These are phyloP conservation scores for Ceratocystis cacaofunesta DNA, from an alignment of 2,329 filamentous ascomycete genomes.

Conservation along the genomic window DNA sequence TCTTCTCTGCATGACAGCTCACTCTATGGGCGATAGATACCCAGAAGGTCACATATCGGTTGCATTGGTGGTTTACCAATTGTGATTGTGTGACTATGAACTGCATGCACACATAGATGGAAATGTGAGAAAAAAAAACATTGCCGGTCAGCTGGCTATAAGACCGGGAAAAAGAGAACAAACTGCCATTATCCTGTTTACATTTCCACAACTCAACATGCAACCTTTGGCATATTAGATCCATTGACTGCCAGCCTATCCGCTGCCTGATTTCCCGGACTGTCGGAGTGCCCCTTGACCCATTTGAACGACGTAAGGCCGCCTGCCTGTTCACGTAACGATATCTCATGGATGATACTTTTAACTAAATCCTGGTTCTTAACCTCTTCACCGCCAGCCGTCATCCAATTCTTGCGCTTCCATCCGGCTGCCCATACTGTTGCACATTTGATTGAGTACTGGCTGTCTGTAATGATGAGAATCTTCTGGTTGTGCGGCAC, in stretches of 20 bases:
- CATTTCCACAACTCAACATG: not conserved
- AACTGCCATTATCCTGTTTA: not conserved
- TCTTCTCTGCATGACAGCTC: too few species aligned
- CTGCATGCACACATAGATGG: not conserved
- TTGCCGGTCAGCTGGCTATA: not conserved
- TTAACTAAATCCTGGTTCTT: constrained; percentile 78
- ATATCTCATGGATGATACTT: constrained; percentile 54
- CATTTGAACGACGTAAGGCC: constrained; percentile 60
- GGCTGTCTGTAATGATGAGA: constrained; percentile 74
- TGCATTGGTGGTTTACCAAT: too few species aligned
- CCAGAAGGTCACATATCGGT: too few species aligned
- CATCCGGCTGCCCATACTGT: constrained; percentile 71
- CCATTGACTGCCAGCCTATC: constrained; percentile 56
- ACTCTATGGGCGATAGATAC: too few species aligned
- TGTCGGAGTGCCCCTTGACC: constrained; percentile 71
- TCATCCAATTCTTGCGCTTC: constrained; percentile 64
- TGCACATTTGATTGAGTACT: constrained; percentile 79
- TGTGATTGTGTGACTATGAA: too few species aligned
- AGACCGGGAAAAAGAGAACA: not conserved
- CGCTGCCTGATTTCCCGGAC: constrained; percentile 64
- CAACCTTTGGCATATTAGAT: constrained; percentile 22
- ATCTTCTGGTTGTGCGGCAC: constrained; percentile 53
- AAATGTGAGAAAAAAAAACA: not conserved
- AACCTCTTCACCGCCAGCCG: constrained; percentile 52
- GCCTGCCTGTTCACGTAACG: constrained; percentile 46